Base-by-base conservation (phyloP, 805 yeast species). In the Yarrowia keelungensis region DNA sequence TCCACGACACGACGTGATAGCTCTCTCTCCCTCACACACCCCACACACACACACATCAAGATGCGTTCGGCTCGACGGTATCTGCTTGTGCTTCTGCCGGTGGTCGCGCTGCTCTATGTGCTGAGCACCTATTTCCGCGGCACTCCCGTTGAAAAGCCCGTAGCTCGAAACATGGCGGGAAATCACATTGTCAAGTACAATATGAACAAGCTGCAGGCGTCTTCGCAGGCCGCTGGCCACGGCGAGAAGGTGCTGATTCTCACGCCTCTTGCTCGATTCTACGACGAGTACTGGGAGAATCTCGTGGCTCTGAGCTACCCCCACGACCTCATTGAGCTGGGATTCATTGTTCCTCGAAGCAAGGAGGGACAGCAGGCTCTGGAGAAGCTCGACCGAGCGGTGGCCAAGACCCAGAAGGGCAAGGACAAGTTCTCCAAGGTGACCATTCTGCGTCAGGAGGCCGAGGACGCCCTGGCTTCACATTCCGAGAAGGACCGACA, bases 381-480 rank as follows among this genome's bases (percentile, higher is more conserved):
- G 73, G 84, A 84, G 73, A 79, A 83, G 72, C 82, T 95, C 73
- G 97, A 92, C 77, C 78, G 80, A 53, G 97, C 92, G 4, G 87
- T 95, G 53, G 90, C 91, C 74, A 79, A 80, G 72, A 83, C 87
- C 41, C 97, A 92, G 80, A 81, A 85, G 45, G 86, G 87, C 35
- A 84, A 86, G 71, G 84, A 85, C 70, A 85, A 92, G 76, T 95
- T 91, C 79, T 87, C 89, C 69, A 91, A 92, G 75, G 86, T 95
- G 72, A 90, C 97, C 26, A 89, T 95, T 54, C 82, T 95, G 75
- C 87, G 98, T 79, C 98, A 95, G 81, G 98, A 95, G 78, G 98
- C 93, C 77, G 89, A 89, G 43, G 78, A 75, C 47, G 87, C 96
- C 8, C 84, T 92, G 72, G 84, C 84, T 45, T 84, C 89, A 51